Percentiles rank a stretch among this genome's conserved stretches.
Conservation (phyloP, 1,139 yeast genomes). For the Williopsis jadinii region DNA sequence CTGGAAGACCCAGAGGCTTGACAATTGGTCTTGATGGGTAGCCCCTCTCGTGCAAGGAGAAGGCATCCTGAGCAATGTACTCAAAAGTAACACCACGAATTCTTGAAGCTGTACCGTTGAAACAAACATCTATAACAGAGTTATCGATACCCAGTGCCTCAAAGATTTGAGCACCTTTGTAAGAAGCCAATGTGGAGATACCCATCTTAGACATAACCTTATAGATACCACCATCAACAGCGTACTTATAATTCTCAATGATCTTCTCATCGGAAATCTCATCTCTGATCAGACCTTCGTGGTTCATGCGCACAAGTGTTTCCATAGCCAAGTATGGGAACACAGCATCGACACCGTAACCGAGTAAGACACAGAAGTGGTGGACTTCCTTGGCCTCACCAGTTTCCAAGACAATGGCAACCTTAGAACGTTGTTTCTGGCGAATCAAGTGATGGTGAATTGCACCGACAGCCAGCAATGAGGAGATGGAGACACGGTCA, state of each 20-base stretch:
- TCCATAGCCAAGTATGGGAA: constrained; percentile 93
- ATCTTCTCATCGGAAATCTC: constrained; percentile 50
- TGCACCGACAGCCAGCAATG: constrained; percentile 94
- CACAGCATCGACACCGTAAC: constrained; percentile 96
- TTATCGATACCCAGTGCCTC: constrained; percentile 96
- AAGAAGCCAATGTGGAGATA: constrained; percentile 92
- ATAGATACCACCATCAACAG: constrained; percentile 84
- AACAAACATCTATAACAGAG: constrained; percentile 91
- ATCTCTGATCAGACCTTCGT: constrained; percentile 63
- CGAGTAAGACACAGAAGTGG: constrained; percentile 88
- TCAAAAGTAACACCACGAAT: constrained; percentile 94
- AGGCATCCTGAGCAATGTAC: constrained; percentile 93
- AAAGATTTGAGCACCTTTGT: constrained; percentile 97
- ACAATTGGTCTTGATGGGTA: constrained; percentile 72
- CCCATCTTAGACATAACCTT: constrained; percentile 99
- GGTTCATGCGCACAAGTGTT: constrained; percentile 76
- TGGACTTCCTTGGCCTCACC: constrained; percentile 98
- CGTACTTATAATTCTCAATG: constrained; percentile 68
- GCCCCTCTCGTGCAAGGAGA: constrained; percentile 88
- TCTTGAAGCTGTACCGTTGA: constrained; percentile 96
- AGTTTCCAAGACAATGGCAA: constrained; percentile 84
- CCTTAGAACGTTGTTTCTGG: constrained; percentile 94
- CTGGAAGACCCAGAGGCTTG: constrained; percentile 67
- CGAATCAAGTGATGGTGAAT: constrained; percentile 95
- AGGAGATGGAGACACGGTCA: constrained; percentile 71